phyloP scores from a whole-genome alignment of 2,329 filamentous ascomycete species.

The Sclerotinia sclerotiorum region DNA sequence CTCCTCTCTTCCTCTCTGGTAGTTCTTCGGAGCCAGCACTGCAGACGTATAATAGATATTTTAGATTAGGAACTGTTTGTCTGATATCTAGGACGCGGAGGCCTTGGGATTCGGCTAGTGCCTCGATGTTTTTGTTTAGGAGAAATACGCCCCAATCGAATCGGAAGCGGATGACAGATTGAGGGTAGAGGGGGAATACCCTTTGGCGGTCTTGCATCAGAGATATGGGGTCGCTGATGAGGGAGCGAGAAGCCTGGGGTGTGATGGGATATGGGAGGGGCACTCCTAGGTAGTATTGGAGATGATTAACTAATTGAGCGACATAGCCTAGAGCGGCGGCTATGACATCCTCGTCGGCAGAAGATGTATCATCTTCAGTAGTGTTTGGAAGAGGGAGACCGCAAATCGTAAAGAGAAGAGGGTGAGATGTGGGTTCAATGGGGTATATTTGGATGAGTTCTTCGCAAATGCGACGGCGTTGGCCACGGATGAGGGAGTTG shows the following conservation, averaged over 20 bases:
- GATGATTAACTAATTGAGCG: conserved; percentile 68
- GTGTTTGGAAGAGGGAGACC: conserved; percentile 78
- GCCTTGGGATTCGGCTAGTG: conserved; percentile 62
- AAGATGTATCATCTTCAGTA: conserved; percentile 60
- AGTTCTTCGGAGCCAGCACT: conserved; percentile 71
- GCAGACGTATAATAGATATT: conserved; percentile 87
- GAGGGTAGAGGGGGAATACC: conserved; percentile 80
- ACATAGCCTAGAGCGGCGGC: conserved; percentile 82
- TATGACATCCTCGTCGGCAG: conserved; percentile 62
- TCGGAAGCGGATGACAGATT: conserved; percentile 72
- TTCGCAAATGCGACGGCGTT: conserved; percentile 83
- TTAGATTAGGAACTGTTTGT: conserved; percentile 89
- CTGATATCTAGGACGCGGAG: conserved; percentile 84
- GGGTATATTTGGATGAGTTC: conserved; percentile 78
- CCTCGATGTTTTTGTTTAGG: conserved; percentile 93
- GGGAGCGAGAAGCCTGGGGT: conserved; percentile 70
- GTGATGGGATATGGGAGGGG: conserved; percentile 79
- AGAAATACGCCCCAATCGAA: conserved; percentile 97
- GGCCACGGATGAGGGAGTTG: conserved; percentile 71
- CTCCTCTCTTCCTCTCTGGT: conserved; percentile 60
- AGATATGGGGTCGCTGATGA: conserved; percentile 73
- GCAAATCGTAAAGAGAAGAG: conserved; percentile 82
- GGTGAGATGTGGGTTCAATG: conserved; percentile 65
- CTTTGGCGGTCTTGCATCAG: conserved; percentile 50
- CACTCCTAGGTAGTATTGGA: conserved; percentile 80